A percentile compares a stretch with the other conserved stretches of the same genome.
Evolutionary conservation across 176 grass and related monocot genomes (phyloP).

Genomic region (Hyparrhenia diplandra): DNA sequence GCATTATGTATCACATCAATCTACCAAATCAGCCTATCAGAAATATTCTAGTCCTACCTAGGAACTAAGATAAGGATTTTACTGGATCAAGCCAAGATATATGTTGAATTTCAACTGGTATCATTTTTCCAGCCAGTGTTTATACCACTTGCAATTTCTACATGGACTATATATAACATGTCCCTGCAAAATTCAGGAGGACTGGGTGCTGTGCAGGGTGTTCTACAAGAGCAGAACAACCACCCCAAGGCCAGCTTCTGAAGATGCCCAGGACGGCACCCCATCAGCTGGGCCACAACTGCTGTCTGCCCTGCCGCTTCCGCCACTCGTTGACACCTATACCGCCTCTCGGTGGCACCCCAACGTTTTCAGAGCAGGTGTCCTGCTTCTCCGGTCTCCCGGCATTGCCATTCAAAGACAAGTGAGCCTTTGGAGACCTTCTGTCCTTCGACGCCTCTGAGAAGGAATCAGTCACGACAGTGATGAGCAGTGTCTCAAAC

Average conservation of each 20-base stretch:
- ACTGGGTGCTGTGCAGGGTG: slow-evolving; percentile 78
- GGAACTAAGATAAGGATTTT: background rate
- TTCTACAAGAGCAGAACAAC: slow-evolving; percentile 60
- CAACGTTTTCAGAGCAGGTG: background rate
- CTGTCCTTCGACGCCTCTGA: slow-evolving; percentile 5
- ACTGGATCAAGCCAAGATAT: background rate
- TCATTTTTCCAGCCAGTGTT: background rate
- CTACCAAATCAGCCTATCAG: background rate
- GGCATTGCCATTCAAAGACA: background rate
- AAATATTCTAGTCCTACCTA: background rate
- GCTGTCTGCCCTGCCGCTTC: background rate
- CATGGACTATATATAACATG: background rate
- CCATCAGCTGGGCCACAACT: background rate
- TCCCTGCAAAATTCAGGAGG: slow-evolving; percentile 34
- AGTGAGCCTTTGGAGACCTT: slow-evolving; percentile 3
- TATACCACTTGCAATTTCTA: background rate
- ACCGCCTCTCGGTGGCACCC: background rate
- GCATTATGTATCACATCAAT: background rate
- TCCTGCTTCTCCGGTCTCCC: slow-evolving; percentile 36
- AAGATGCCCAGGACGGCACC: background rate
- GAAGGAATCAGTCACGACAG: slow-evolving; percentile 3
- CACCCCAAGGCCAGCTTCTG: slow-evolving; percentile 13
- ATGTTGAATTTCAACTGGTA: background rate
- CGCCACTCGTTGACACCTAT: background rate
- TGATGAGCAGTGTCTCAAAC: slow-evolving; percentile 17